Percentiles rank a stretch among this genome's conserved stretches.
Conservation (phyloP, 1,139 yeast genomes). For the Blastobotrys malaysiensis region DNA sequence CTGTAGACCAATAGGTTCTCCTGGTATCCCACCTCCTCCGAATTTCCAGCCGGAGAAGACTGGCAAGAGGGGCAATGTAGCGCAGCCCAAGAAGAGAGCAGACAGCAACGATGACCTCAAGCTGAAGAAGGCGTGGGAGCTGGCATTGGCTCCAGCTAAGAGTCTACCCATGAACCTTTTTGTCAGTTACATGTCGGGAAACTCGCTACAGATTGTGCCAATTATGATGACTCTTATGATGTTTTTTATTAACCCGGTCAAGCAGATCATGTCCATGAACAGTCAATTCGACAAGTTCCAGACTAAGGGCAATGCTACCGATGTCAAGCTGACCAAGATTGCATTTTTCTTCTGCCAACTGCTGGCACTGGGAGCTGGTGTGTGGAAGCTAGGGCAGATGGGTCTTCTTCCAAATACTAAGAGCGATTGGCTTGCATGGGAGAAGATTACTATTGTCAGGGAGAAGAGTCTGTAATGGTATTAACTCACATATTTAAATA, state of each 20-base stretch:
- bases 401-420: constrained; percentile 83
- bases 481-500: background rate
- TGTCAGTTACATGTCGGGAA: constrained; percentile 94
- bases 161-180: constrained; percentile 79
- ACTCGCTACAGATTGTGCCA: constrained; percentile 82
- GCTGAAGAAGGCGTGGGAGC: constrained; percentile 71
- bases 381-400: constrained; percentile 82
- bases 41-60: constrained; percentile 10
- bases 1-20: constrained; percentile 9
- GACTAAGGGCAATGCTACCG: constrained; percentile 32
- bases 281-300: constrained; percentile 36
- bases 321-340: constrained; percentile 44
- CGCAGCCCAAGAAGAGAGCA: background rate
- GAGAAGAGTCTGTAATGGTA: constrained; percentile 9
- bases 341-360: constrained; percentile 57
- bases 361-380: constrained; percentile 64
- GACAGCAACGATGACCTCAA: constrained; percentile 27
- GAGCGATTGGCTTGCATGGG: constrained; percentile 94
- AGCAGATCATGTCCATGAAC: constrained; percentile 59
- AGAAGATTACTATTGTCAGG: constrained; percentile 40
- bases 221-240: constrained; percentile 87
- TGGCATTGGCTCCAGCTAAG: constrained; percentile 80
- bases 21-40: constrained; percentile 17
- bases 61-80: background rate
- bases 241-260: constrained; percentile 63